Conservation (phyloP, 805 yeast species). For the Blastobotrys parvus region DNA sequence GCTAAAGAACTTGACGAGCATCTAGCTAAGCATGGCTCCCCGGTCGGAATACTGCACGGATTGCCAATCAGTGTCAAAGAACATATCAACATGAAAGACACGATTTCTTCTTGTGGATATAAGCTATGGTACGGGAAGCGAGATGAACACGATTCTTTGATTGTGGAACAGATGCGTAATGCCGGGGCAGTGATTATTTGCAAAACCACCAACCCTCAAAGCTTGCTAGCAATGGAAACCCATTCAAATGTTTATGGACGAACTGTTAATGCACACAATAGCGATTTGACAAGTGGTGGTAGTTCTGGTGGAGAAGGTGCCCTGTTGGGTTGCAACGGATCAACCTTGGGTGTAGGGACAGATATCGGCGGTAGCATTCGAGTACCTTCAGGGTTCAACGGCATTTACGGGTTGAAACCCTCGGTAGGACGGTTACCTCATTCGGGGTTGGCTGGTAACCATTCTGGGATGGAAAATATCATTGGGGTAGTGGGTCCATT, state of each 20-base stretch:
- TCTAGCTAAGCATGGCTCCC: constrained; percentile 37
- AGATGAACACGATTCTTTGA: constrained; percentile 12
- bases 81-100: constrained; percentile 39
- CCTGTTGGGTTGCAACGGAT: constrained; percentile 35
- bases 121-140: constrained; percentile 14
- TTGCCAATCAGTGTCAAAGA: constrained; percentile 57
- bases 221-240: constrained; percentile 43
- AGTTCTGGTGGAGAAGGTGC: constrained; percentile 51
- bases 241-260: constrained; percentile 37
- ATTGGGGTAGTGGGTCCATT: constrained; percentile 44
- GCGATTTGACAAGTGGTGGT: constrained; percentile 41
- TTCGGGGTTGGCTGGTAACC: constrained; percentile 27
- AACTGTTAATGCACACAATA: constrained; percentile 39
- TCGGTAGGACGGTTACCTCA: constrained; percentile 36
- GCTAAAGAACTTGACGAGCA: constrained; percentile 49
- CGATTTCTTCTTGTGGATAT: constrained; percentile 40
- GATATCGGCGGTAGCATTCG: constrained; percentile 50
- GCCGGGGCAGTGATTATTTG: constrained; percentile 46
- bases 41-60: constrained; percentile 59
- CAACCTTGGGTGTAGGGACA: constrained; percentile 44
- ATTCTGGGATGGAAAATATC: constrained; percentile 32
- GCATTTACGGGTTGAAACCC: constrained; percentile 43
- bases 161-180: constrained; percentile 24
- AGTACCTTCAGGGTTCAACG: constrained; percentile 39
- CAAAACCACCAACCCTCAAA: constrained; percentile 46